A percentile compares a stretch with the other conserved stretches of the same genome.
Evolutionary conservation across 192 early-diverging fungal genomes (phyloP).

Genomic region (Gamsiella multidivaricata): DNA sequence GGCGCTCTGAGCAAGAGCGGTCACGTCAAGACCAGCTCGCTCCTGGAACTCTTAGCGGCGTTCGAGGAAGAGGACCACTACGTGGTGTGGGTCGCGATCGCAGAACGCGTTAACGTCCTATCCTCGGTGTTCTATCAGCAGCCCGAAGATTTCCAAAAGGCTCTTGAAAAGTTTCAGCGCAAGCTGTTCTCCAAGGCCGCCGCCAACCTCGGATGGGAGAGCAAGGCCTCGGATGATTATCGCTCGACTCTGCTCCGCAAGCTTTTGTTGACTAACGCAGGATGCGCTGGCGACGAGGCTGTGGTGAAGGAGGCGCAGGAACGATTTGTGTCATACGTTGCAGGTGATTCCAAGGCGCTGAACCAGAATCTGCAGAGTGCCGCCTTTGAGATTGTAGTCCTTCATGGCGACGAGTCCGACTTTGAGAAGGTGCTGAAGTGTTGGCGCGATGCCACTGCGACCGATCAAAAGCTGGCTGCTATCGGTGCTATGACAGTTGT

Average conservation of each 20-base stretch:
- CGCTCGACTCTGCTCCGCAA: conserved; percentile 79
- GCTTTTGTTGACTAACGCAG: conserved; percentile 79
- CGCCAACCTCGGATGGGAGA: conserved; percentile 82
- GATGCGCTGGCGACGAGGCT: conserved; percentile 69
- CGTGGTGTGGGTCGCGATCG: conserved; percentile 80
- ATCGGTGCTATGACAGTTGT: conserved; percentile 70
- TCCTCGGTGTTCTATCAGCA: conserved; percentile 75
- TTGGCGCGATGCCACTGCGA: conserved; percentile 67
- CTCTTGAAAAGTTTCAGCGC: conserved; percentile 75
- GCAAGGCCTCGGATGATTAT: conserved; percentile 75
- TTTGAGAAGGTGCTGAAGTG: conserved; percentile 72
- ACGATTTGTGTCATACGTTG: conserved; percentile 75
- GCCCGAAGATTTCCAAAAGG: conserved; percentile 66
- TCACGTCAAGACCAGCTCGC: conserved; percentile 74
- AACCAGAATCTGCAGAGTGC: conserved; percentile 78
- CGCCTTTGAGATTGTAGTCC: conserved; percentile 79
- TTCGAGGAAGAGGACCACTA: conserved; percentile 84
- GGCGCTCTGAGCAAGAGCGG: conserved; percentile 84
- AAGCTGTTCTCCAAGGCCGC: conserved; percentile 81
- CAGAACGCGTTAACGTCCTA: conserved; percentile 66
- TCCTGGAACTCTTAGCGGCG: conserved; percentile 79
- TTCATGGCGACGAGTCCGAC: conserved; percentile 69
- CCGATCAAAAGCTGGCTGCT: conserved; percentile 77
- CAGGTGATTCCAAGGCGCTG: conserved; percentile 73
- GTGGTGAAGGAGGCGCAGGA: conserved; percentile 74